Evolutionary conservation across 371 early-diverging fungal species (phyloP), one percentile per base, ranked within the genome.

Genomic region (Mortierella sp.): DNA sequence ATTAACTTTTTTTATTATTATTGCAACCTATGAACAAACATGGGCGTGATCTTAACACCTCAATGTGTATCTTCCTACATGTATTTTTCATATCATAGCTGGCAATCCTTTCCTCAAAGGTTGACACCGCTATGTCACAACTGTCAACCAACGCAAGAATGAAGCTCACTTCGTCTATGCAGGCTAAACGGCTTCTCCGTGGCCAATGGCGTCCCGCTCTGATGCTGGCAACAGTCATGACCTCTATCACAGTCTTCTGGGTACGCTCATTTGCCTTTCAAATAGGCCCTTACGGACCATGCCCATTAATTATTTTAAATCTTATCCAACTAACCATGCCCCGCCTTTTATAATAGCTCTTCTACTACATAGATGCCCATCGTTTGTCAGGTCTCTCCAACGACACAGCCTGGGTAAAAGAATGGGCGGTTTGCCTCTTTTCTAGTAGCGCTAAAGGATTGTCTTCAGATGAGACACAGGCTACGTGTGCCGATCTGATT

Each of bases 131-230:
- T 8, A 43, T 81, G 26, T 81, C 81, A 3, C 67, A 75, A 39
- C 49, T 81, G 37, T 81, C 83, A 1, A 35, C 64, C 2, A 66
- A 54, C 35, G 73, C 75, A 1, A 54, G 60, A 30, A 64, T 66
- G 66, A 74, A 64, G n/a, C 11, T 75, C 35, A 68, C 75, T 9
- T 70, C 75, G 3, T 75, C 72, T 35, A 78, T 78, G 83, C 83
- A 83, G 60, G 78, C 83, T 51, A 78, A 75, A 55, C 72, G 75
- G 3, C 60, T 81, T 9, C 76, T 81, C 32, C 76, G 83, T 3
- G 83, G 83, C 5, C 83, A 81, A 47, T 81, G 83, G 83, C 83
- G 83, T 30, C 83, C 83, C n/a, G 83, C 76, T 28, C 51, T 81
- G 26, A 81, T 81, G 83, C 28, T 75, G 20, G 66, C 62, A 14